Percentiles rank a stretch among this genome's conserved stretches.
These are phyloP conservation scores for Boletus edulis DNA, from an alignment of 768 basidiomycete species.

Conservation along the genomic window DNA sequence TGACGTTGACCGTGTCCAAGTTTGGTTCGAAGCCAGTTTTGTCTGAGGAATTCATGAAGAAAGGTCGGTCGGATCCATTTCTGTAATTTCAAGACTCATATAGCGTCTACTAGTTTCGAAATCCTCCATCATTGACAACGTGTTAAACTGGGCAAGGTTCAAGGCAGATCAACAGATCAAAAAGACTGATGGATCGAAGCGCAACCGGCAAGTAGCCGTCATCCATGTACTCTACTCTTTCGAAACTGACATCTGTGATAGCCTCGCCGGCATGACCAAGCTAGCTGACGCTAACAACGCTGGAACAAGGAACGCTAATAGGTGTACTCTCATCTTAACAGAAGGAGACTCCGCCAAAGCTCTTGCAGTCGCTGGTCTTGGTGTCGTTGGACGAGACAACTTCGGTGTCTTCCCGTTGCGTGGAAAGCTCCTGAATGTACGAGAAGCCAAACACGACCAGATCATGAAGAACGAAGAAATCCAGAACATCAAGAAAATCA, in stretches of 20 bases:
- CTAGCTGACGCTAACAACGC: conserved; percentile 98
- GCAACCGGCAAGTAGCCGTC: conserved; percentile 59
- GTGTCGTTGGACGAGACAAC: conserved; percentile 93
- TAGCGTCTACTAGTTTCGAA: conserved; percentile 61
- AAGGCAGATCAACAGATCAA: conserved; percentile 96
- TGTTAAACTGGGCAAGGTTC: conserved; percentile 95
- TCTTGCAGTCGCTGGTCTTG: conserved; percentile 90
- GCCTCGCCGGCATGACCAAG: conserved; percentile 88
- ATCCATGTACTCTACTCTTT: background rate
- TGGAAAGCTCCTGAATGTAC: conserved; percentile 95
- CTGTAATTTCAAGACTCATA: conserved; percentile 1
- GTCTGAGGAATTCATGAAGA: conserved; percentile 95
- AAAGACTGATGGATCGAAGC: conserved; percentile 91
- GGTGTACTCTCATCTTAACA: conserved; percentile 94
- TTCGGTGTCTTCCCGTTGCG: conserved; percentile 98
- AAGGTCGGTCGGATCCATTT: conserved; percentile 52
- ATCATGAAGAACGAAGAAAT: conserved; percentile 99
- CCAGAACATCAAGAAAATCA: conserved; percentile 95
- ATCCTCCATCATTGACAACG: conserved; percentile 85
- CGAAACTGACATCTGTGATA: conserved; percentile 28
- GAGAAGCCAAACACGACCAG: conserved; percentile 93
- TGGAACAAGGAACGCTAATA: conserved; percentile 72
- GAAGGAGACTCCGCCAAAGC: conserved; percentile 99
- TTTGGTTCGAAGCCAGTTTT: conserved; percentile 86
- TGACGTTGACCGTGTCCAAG: conserved; percentile 83